These are phyloP conservation scores for Russula ochroleuca DNA, from an alignment of 768 basidiomycete genomes.

Conservation along the genomic window DNA sequence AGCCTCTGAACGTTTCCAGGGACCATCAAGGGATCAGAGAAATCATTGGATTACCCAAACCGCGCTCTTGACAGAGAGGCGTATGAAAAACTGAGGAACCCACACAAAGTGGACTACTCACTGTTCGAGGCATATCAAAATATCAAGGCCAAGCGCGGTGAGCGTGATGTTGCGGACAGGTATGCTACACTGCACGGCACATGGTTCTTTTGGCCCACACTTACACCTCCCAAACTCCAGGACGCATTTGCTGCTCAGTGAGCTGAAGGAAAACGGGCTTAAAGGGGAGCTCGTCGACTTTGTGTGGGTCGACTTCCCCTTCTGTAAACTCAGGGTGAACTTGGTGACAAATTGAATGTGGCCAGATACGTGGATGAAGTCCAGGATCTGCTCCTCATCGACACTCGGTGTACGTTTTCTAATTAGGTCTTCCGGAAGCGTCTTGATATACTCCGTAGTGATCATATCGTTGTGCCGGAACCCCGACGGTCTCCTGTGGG, in stretches of 20 bases:
- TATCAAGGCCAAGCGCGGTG: constrained; percentile 40
- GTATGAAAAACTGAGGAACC: constrained; percentile 1
- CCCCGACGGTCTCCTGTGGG: constrained; percentile 68
- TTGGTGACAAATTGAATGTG: not conserved
- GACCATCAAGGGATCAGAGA: constrained; percentile 66
- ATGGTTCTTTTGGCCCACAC: not conserved
- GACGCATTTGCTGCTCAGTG: constrained; percentile 47
- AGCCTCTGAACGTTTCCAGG: constrained; percentile 34
- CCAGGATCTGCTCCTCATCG: constrained; percentile 67
- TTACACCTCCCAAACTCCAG: constrained; percentile 33
- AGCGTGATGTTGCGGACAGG: constrained; percentile 61
- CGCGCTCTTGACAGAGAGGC: constrained; percentile 17
- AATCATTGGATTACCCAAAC: constrained; percentile 34
- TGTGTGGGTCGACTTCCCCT: constrained; percentile 39
- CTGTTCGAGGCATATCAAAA: constrained; percentile 52
- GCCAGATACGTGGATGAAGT: constrained; percentile 68
- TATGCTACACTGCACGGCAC: constrained; percentile 26
- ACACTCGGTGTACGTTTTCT: constrained; percentile 47
- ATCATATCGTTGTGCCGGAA: constrained; percentile 59
- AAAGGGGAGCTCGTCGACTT: constrained; percentile 48
- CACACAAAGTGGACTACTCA: constrained; percentile 1
- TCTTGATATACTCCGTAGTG: constrained; percentile 39
- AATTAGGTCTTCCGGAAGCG: not conserved
- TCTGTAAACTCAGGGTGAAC: not conserved
- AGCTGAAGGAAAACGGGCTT: constrained; percentile 34